Percentiles rank a stretch among this genome's conserved stretches.
Conservation (phyloP, 306 rosid species). For the Lithocarpus polystachyus region DNA sequence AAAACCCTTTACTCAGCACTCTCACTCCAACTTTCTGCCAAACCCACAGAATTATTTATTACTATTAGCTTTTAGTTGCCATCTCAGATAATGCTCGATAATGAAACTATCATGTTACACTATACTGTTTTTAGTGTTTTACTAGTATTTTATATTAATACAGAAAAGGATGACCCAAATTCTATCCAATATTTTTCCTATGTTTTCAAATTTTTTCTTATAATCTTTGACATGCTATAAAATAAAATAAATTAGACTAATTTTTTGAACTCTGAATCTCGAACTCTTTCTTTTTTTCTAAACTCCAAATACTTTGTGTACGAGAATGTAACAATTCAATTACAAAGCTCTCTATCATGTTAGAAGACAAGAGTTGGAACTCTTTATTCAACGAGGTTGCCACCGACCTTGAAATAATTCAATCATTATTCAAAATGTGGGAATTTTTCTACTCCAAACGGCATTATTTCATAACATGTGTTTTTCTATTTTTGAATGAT, state of each 20-base stretch:
- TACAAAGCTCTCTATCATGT: not conserved
- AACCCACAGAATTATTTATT: conserved; percentile 6
- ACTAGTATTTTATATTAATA: too few relatives aligned
- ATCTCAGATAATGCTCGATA: not conserved
- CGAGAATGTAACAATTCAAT: too few relatives aligned
- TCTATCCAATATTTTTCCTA: not conserved
- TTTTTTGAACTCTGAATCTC: too few relatives aligned
- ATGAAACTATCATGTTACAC: too few relatives aligned
- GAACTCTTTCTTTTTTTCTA: too few relatives aligned
- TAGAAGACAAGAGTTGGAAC: conserved; percentile 30
- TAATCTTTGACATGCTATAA: too few relatives aligned
- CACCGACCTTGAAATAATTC: conserved; percentile 33
- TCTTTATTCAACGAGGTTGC: conserved; percentile 32
- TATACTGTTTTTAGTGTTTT: too few relatives aligned
- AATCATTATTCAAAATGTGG: conserved; percentile 18
- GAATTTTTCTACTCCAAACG: conserved; percentile 14
- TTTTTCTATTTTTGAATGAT: not conserved
- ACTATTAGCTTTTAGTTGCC: conserved; percentile 7
- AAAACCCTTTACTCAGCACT: not conserved
- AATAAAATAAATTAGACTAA: too few relatives aligned
- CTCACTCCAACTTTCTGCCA: conserved; percentile 35
- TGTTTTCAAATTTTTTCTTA: too few relatives aligned
- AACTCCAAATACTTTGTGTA: too few relatives aligned
- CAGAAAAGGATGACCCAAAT: not conserved
- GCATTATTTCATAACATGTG: conserved; percentile 21